These are phyloP conservation scores for Leccinellum rugosiceps DNA, from an alignment of 768 basidiomycete genomes.

Conservation along the genomic window DNA sequence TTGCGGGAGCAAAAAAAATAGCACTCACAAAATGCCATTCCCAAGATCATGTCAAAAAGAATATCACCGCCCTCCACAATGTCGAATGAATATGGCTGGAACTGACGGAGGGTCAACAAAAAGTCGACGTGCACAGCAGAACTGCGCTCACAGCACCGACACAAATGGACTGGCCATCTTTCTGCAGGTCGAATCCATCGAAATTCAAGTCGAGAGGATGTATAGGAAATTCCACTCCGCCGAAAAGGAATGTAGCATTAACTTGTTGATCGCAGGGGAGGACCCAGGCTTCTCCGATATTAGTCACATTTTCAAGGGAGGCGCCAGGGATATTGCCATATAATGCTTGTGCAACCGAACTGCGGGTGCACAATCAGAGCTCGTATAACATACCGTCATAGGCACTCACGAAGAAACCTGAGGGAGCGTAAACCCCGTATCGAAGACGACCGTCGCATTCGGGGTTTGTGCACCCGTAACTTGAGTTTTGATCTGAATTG, in stretches of 20 bases:
- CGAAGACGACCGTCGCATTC: slow-evolving; percentile 59
- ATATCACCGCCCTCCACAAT: slow-evolving; percentile 23
- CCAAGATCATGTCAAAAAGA: slow-evolving; percentile 61
- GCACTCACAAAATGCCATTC: slow-evolving; percentile 66
- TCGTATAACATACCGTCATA: slow-evolving; percentile 5
- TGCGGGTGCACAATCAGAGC: slow-evolving; percentile 23
- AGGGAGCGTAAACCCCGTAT: slow-evolving; percentile 67
- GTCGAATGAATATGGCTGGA: slow-evolving; percentile 62
- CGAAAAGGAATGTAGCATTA: slow-evolving; percentile 64
- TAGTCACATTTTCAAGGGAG: slow-evolving; percentile 38
- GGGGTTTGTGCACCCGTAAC: slow-evolving; percentile 42
- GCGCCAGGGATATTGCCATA: slow-evolving; percentile 57
- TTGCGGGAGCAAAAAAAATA: neutral
- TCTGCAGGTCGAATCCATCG: slow-evolving; percentile 10
- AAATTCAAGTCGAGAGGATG: slow-evolving; percentile 62
- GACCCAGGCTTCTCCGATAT: slow-evolving; percentile 50
- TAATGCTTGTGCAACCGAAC: slow-evolving; percentile 54
- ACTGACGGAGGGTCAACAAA: slow-evolving; percentile 37
- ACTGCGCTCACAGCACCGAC: slow-evolving; percentile 42
- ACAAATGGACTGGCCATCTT: slow-evolving; percentile 31
- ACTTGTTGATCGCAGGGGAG: slow-evolving; percentile 63
- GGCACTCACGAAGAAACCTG: slow-evolving; percentile 52
- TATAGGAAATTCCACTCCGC: slow-evolving; percentile 52
- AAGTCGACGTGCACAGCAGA: neutral
- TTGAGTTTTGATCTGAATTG: slow-evolving; percentile 42